Percentiles rank a stretch among this genome's conserved stretches.
Conservation (phyloP, 495 filamentous ascomycete genomes). For the Talaromyces stipitatus region DNA sequence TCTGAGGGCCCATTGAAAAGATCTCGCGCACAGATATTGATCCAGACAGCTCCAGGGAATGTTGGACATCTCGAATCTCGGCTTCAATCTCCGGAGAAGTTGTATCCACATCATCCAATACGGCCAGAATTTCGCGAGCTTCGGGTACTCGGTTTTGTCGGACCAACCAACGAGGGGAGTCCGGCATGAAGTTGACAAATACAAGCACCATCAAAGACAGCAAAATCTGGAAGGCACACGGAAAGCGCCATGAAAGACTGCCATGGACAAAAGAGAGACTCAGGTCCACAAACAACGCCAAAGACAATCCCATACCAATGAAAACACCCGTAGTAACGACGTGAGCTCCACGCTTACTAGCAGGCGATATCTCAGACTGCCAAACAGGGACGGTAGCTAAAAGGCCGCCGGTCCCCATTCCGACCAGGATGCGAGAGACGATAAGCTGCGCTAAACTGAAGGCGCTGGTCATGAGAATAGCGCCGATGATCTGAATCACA, state of each 20-base stretch:
- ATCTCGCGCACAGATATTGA: slow-evolving; percentile 21
- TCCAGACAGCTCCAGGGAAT: slow-evolving; percentile 27
- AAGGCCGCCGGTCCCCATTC: slow-evolving; percentile 56
- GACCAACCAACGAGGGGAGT: slow-evolving; percentile 53
- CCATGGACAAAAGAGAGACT: slow-evolving; percentile 39
- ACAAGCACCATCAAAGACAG: slow-evolving; percentile 38
- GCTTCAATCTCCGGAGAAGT: slow-evolving; percentile 18
- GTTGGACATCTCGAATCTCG: slow-evolving; percentile 31
- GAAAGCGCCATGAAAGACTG: slow-evolving; percentile 40
- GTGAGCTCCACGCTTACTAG: slow-evolving; percentile 48
- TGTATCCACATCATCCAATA: slow-evolving; percentile 19
- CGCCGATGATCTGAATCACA: slow-evolving; percentile 47
- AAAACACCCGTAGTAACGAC: slow-evolving; percentile 52
- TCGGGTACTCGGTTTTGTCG: slow-evolving; percentile 46
- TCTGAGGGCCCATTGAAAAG: slow-evolving; percentile 24
- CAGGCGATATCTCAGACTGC: slow-evolving; percentile 55
- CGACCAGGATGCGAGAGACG: slow-evolving; percentile 51
- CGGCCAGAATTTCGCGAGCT: slow-evolving; percentile 43
- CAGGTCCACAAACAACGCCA: slow-evolving; percentile 46
- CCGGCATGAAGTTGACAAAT: slow-evolving; percentile 44
- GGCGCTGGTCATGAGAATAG: slow-evolving; percentile 55
- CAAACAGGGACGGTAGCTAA: slow-evolving; percentile 56
- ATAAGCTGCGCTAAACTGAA: slow-evolving; percentile 58
- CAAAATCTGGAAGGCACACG: slow-evolving; percentile 38
- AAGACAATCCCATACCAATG: slow-evolving; percentile 49